Evolutionary conservation across 768 basidiomycete species (phyloP), one percentile per base, ranked within the genome.

Genomic region (Pleurotus tuber-regium): DNA sequence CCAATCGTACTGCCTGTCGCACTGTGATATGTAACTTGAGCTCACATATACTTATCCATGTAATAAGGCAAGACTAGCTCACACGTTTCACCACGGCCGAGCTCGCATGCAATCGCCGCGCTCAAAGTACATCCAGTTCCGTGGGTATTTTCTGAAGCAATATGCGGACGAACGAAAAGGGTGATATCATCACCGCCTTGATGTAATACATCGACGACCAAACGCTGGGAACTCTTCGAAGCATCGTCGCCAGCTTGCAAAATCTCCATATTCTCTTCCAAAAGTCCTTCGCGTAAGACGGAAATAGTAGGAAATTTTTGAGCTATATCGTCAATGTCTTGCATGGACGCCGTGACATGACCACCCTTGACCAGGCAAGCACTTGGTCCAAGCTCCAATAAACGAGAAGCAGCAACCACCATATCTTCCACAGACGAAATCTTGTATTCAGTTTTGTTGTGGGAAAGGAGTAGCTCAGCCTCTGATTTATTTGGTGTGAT

Each of bases 71-170:
- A n/a, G n/a, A 33, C 23, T 8, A 14, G 5, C 54, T 26, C 30
- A 76, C 78, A 62, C 44, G 77, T 73, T 54, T n/a, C 55, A 43
- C 81, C 83, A 39, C 70, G 71, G 2, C 80, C 86, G 12, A 94
- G 70, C 4, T 74, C 74, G 50, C 82, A 83, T 2, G 86, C 85
- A 14, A 96, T 76, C 0, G 92, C 89, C 0, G 93, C 84, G 40
- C 84, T 86, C n/a, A 97, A 72, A 0, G 94, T 97, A 64, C 93
- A 97, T 1, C 93, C 94, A 0, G 94, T 97, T 1, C 94, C 94
- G 62, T 96, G 94, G 0, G 93, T 97, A 57, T 75, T 90, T 28
- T 68, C 76, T 4, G 88, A 83, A 11, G 84, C 71, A 18, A 92
- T 68, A 11, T 79, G 70, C 1, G 87, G 84, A 5, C 81, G 76